Evolutionary conservation across 2,329 filamentous ascomycete species (phyloP).

Genomic region (Cladophialophora immunda): DNA sequence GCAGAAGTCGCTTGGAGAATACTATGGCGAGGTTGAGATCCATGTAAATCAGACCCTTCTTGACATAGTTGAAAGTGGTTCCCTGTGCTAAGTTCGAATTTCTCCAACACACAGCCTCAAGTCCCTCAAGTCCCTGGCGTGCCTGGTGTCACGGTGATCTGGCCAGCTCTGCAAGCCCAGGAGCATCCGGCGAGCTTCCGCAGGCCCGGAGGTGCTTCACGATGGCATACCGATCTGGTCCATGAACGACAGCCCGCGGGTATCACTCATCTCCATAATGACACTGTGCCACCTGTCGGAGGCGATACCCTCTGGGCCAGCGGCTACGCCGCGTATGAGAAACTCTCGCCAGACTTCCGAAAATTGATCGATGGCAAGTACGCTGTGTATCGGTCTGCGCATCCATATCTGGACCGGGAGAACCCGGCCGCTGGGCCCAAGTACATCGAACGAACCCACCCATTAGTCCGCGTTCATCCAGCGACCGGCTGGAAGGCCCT

Average conservation of each 20-base stretch:
- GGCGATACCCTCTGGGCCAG: constrained; percentile 62
- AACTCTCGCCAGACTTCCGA: constrained; percentile 54
- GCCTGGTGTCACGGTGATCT: constrained; percentile 65
- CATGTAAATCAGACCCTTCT: constrained; percentile 53
- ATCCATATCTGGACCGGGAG: constrained; percentile 63
- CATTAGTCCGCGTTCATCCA: constrained; percentile 64
- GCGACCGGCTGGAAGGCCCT: constrained; percentile 43
- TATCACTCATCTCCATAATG: constrained; percentile 63
- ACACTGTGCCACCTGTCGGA: constrained; percentile 57
- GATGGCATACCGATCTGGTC: constrained; percentile 64
- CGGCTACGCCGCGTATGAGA: constrained; percentile 64
- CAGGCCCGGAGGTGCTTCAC: constrained; percentile 64
- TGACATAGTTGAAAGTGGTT: constrained; percentile 56
- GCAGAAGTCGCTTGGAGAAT: constrained; percentile 42
- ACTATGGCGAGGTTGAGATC: constrained; percentile 55
- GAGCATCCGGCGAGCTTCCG: constrained; percentile 72
- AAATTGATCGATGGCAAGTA: constrained; percentile 44
- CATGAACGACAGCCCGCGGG: constrained; percentile 64
- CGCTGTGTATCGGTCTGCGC: constrained; percentile 52
- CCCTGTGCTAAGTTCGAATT: constrained; percentile 60
- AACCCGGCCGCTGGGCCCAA: constrained; percentile 60
- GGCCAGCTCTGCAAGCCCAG: constrained; percentile 58
- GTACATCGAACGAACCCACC: constrained; percentile 51
- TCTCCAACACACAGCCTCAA: constrained; percentile 67
- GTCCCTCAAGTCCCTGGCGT: constrained; percentile 61